phyloP scores from a whole-genome alignment of 2,329 filamentous ascomycete genomes.

The Fusarium sp. region DNA sequence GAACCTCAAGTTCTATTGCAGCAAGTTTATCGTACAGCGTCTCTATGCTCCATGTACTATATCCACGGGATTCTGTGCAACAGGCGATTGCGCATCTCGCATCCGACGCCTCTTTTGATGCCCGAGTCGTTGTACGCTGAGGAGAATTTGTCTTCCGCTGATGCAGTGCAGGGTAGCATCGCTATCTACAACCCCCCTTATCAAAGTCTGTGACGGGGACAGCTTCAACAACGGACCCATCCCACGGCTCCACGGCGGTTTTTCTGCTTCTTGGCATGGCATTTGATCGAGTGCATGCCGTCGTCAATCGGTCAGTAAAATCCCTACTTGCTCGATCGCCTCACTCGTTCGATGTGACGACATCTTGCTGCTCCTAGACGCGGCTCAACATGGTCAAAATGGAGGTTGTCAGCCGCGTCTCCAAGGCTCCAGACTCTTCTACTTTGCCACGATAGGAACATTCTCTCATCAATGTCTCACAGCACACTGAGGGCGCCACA shows the following conservation, averaged over 20 bases:
- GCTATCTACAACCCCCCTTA: background rate
- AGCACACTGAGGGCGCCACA: slow-evolving; percentile 35
- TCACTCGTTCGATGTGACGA: background rate
- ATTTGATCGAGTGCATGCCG: background rate
- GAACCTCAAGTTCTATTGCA: background rate
- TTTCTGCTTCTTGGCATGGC: background rate
- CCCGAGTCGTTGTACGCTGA: slow-evolving; percentile 15
- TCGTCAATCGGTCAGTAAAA: background rate
- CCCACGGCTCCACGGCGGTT: background rate
- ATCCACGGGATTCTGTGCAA: slow-evolving; percentile 9
- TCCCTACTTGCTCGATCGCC: background rate
- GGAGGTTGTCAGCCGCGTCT: slow-evolving; percentile 14
- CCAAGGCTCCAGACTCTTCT: slow-evolving; percentile 32
- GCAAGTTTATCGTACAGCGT: background rate
- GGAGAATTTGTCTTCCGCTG: slow-evolving; percentile 25
- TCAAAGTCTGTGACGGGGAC: slow-evolving; percentile 13
- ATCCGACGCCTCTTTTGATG: slow-evolving; percentile 37
- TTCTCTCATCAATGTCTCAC: slow-evolving; percentile 33
- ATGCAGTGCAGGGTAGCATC: slow-evolving; percentile 22
- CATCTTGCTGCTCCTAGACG: background rate
- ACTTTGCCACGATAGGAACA: slow-evolving; percentile 31
- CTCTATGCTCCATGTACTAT: background rate
- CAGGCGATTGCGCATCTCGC: slow-evolving; percentile 29
- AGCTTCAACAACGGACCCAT: background rate
- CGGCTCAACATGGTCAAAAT: slow-evolving; percentile 8